Evolutionary conservation across 192 early-diverging fungal species (phyloP), one percentile per base, ranked within the genome.

Genomic region (Spizellomyces sp.): DNA sequence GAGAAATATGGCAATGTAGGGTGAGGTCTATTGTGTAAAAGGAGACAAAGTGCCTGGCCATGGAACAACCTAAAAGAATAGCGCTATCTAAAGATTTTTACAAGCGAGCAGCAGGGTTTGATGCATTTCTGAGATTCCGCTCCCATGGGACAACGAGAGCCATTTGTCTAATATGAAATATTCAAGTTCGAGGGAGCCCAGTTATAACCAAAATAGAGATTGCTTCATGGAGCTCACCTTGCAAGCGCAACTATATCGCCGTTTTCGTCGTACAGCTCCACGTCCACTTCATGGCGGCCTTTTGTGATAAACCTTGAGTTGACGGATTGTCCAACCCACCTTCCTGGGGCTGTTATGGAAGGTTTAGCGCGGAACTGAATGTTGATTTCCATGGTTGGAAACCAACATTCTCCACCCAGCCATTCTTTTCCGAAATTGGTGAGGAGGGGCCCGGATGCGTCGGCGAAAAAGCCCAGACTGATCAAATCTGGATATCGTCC

Each of bases 81-180:
- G 27, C 27, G 27, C 0, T 36, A 36, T 36, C 27, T 36, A 3
- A 36, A 36, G 27, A 36, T 36, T 36, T 36, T 36, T 36, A 36
- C 27, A 36, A 36, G 27, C 27, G 27, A 36, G 27, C 27, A 36
- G 27, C 27, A 36, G 27, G 0, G 27, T 36, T 36, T 36, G 27
- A 36, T 36, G 61, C 61, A 43, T 62, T 62, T n/a, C 9, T 17
- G 15, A 36, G 17, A 36, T 62, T 62, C 42, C 42, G 4, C 41
- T 62, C 61, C 61, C 61, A 62, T 19, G 61, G 36, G 61, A 62
- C 61, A 36, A 62, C 61, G 36, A 62, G 61, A 36, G 61, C 61
- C 61, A 62, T 62, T 62, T 62, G 61, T 9, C 61, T 62, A 36
- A n/a, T 42, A n/a, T 36, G 19, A 36, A 36, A 3, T 36, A n/a